These are phyloP conservation scores for Noccaea bulbosa DNA, from an alignment of 345 rosid genomes.

Conservation along the genomic window DNA sequence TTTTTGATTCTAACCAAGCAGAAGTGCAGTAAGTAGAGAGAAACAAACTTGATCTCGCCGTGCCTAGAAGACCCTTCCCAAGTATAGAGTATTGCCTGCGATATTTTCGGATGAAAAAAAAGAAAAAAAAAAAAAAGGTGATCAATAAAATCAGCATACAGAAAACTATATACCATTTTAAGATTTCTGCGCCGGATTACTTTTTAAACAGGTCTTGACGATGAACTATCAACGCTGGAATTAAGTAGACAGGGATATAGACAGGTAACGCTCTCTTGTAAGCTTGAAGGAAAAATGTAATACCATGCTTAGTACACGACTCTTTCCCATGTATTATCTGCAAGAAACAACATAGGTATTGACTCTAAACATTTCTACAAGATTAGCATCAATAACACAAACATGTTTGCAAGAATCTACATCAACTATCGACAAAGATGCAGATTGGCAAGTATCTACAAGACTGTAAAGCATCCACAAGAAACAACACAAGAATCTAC, in stretches of 20 bases:
- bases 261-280: conserved; percentile 89
- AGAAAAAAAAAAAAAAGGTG: too few relatives aligned
- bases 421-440: background rate
- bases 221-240: conserved; percentile 93
- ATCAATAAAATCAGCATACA: conserved; percentile 6
- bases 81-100: conserved; percentile 74
- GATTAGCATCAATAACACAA: background rate
- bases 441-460: too few relatives aligned
- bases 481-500: too few relatives aligned
- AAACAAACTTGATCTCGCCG: conserved; percentile 93
- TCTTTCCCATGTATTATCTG: conserved; percentile 93
- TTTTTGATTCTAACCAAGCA: conserved; percentile 69
- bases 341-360: conserved; percentile 41
- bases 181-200: conserved; percentile 40
- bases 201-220: conserved; percentile 79
- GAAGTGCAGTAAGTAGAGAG: conserved; percentile 86
- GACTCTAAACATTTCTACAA: background rate
- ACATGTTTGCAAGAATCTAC: background rate
- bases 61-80: conserved; percentile 84
- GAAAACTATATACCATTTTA: background rate
- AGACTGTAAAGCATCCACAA: too few relatives aligned
- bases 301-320: conserved; percentile 65
- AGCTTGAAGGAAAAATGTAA: conserved; percentile 75
- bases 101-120: conserved; percentile 20
- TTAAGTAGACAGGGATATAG: conserved; percentile 87